phyloP scores from a whole-genome alignment of 2,329 filamentous ascomycete species.

The Penicillium polonicum region DNA sequence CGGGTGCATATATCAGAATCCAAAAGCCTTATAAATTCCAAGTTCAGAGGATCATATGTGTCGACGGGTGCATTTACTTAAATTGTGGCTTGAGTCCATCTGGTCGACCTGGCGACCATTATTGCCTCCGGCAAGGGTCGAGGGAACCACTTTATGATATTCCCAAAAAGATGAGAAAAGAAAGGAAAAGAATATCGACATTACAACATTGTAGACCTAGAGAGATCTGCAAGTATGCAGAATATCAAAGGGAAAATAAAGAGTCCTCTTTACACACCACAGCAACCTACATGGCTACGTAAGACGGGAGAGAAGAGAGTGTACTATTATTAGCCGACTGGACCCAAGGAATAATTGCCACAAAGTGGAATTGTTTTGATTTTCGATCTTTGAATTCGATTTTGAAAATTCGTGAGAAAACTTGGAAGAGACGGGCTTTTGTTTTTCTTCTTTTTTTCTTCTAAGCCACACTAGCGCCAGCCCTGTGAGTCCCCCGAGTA shows the following conservation, averaged over 20 bases:
- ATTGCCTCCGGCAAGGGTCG: constrained; percentile 1
- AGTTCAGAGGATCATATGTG: background rate
- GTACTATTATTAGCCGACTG: constrained; percentile 4
- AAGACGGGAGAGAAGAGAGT: background rate
- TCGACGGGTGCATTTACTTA: background rate
- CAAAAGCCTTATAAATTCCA: background rate
- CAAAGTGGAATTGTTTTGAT: background rate
- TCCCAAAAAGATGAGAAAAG: background rate
- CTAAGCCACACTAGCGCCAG: constrained; percentile 14
- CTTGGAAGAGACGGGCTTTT: background rate
- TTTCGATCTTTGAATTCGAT: background rate
- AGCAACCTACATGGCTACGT: background rate
- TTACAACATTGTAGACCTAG: background rate
- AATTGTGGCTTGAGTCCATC: background rate
- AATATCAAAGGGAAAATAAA: background rate
- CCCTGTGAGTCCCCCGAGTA: constrained; percentile 11
- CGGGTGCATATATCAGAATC: background rate
- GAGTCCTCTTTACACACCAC: background rate
- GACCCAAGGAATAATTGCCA: background rate
- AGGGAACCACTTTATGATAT: background rate
- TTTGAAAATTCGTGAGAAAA: background rate
- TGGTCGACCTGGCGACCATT: constrained; percentile 11
- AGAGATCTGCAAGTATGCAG: background rate
- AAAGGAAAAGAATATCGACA: background rate
- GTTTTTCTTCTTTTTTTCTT: background rate